Conservation (phyloP, 78 protist species). For the Goniomonas avonlea region DNA sequence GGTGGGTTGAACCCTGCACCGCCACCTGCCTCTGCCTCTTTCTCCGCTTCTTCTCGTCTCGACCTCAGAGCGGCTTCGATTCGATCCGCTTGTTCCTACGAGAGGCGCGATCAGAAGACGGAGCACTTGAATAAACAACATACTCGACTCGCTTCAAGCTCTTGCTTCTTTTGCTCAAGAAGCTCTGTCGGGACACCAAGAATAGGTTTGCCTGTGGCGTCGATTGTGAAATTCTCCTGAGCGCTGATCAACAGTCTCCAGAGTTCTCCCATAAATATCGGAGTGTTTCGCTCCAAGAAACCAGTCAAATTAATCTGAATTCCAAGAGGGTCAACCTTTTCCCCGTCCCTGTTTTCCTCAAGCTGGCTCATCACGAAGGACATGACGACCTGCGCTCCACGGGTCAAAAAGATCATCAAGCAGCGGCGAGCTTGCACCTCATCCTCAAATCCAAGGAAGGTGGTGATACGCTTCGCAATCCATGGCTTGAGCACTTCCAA, state of each 20-base stretch:
- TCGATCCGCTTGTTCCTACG: too few species aligned
- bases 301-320: constrained; percentile 71
- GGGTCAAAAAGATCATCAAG: not conserved
- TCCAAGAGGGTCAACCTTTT: constrained; percentile 16
- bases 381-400: not conserved
- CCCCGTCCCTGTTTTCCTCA: too few species aligned
- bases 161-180: constrained; percentile 40
- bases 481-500: constrained; percentile 44
- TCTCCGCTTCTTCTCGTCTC: too few species aligned
- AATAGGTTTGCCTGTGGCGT: too few species aligned
- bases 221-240: constrained; percentile 9
- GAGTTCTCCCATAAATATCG: constrained; percentile 53
- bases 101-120: too few species aligned
- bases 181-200: constrained; percentile 64
- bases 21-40: too few species aligned
- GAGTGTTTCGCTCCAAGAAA: constrained; percentile 58
- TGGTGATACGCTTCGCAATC: constrained; percentile 14
- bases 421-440: too few species aligned
- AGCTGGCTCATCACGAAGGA: too few species aligned
- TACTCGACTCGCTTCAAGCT: not conserved
- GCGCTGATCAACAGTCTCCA: constrained; percentile 52
- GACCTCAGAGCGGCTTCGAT: too few species aligned
- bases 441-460: constrained; percentile 44
- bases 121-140: not conserved
- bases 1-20: too few species aligned